Conservation (phyloP, 768 basidiomycete genomes). For the Tricholomella constricta region DNA sequence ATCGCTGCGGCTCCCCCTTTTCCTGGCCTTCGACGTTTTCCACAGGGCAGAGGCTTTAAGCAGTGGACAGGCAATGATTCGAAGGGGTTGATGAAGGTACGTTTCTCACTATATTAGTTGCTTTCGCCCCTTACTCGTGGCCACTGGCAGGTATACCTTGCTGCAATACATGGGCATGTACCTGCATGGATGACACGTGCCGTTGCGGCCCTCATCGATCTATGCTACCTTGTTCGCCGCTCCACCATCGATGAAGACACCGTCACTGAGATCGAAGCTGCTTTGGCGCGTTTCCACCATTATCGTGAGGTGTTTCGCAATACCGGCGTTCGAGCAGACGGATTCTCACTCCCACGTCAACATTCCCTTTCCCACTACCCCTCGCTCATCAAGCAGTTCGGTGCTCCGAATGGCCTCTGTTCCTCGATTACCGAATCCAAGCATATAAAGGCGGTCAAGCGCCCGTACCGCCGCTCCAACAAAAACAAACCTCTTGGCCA, state of each 20-base stretch:
- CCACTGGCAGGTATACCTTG: neutral
- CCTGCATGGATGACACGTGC: neutral
- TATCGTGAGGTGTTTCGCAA: conserved; percentile 15
- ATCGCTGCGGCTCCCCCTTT: neutral
- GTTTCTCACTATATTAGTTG: neutral
- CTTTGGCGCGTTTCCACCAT: conserved; percentile 9
- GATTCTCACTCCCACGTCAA: conserved; percentile 18
- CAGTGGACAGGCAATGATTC: neutral
- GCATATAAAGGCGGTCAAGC: conserved; percentile 30
- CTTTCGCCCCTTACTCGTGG: neutral
- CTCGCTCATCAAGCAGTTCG: conserved; percentile 21
- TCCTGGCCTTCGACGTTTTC: conserved; percentile 1
- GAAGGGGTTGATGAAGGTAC: conserved; percentile 5
- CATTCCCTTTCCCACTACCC: conserved; percentile 20
- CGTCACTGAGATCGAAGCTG: neutral
- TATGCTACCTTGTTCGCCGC: conserved; percentile 1
- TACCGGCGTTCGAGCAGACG: conserved; percentile 4
- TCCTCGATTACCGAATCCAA: conserved; percentile 29
- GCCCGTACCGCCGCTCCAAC: conserved; percentile 32
- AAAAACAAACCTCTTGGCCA: conserved; percentile 13
- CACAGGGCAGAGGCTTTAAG: neutral
- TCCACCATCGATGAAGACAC: neutral
- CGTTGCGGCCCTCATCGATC: neutral
- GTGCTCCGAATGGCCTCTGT: conserved; percentile 36
- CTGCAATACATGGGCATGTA: neutral